These are phyloP conservation scores for Apodospora peruviana DNA, from an alignment of 495 filamentous ascomycete species.

Conservation along the genomic window DNA sequence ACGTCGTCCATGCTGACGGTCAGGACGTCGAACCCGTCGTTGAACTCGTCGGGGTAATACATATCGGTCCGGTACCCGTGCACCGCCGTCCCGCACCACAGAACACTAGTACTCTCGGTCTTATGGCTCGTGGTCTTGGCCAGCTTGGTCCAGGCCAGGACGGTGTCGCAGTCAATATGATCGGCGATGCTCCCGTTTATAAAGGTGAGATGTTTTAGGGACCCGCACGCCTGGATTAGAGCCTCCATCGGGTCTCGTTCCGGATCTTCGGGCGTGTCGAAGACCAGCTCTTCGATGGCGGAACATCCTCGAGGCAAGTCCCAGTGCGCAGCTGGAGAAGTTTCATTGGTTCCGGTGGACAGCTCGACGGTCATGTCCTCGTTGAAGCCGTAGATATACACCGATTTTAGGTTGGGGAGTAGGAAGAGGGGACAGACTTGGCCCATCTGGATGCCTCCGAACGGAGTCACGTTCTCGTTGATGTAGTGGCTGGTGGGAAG, in stretches of 20 bases:
- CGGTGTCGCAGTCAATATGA: neutral
- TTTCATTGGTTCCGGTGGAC: neutral
- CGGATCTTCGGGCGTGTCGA: neutral
- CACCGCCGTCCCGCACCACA: neutral
- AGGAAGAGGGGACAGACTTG: neutral
- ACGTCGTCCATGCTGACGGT: neutral
- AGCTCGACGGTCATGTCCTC: neutral
- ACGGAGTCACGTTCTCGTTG: neutral
- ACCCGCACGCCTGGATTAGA: neutral
- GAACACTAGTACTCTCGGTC: no score
- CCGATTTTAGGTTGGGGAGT: neutral
- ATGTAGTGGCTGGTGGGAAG: neutral
- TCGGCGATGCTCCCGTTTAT: neutral
- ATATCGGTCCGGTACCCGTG: neutral
- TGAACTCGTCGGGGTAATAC: neutral
- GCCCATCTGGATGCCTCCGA: neutral
- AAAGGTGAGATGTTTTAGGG: neutral
- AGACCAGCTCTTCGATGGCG: neutral
- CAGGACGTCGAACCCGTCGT: neutral
- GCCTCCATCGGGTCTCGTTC: neutral
- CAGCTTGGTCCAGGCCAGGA: neutral
- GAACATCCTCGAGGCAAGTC: neutral
- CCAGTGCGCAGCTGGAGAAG: neutral
- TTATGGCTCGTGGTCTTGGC: no score
- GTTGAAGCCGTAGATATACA: neutral